Percentiles rank a stretch among this genome's conserved stretches.
phyloP scores from a whole-genome alignment of 2,329 filamentous ascomycete genomes.

The Cryphonectria carpinicola region DNA sequence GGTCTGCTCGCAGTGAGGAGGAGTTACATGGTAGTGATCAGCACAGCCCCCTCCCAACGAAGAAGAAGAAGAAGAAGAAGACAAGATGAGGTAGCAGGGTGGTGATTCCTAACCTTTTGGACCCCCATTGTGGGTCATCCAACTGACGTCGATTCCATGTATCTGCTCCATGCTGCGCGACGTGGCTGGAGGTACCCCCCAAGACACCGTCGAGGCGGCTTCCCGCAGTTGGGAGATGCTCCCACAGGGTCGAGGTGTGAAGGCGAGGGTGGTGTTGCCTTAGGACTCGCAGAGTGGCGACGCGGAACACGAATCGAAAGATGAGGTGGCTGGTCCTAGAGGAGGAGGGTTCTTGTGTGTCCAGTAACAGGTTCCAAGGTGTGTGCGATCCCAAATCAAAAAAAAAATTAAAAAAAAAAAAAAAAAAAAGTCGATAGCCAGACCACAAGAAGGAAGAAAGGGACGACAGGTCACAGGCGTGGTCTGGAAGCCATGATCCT shows the following conservation, averaged over 20 bases:
- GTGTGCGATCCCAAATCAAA: not conserved
- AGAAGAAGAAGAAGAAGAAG: no score
- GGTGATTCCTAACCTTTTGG: conserved; percentile 73
- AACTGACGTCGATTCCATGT: conserved; percentile 84
- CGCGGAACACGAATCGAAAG: not conserved
- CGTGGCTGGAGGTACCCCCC: not conserved
- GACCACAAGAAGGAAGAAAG: conserved; percentile 14
- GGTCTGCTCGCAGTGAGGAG: conserved; percentile 24
- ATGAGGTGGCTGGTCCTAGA: not conserved
- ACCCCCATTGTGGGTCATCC: conserved; percentile 76
- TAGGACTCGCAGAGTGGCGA: not conserved
- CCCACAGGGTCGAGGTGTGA: not conserved
- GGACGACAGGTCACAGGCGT: conserved; percentile 24
- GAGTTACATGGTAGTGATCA: conserved; percentile 14
- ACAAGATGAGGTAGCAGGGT: not conserved
- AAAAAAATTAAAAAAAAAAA: not conserved
- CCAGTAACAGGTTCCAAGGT: conserved; percentile 15
- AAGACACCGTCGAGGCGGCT: not conserved
- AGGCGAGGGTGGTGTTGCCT: not conserved
- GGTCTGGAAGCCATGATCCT: conserved; percentile 26
- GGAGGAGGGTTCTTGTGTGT: not conserved
- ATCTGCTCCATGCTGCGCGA: conserved; percentile 71
- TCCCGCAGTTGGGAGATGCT: not conserved
- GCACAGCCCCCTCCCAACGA: not conserved
- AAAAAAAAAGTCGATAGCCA: not conserved